Conservation (phyloP, 2,329 filamentous ascomycete species). For the Cytospora mali region DNA sequence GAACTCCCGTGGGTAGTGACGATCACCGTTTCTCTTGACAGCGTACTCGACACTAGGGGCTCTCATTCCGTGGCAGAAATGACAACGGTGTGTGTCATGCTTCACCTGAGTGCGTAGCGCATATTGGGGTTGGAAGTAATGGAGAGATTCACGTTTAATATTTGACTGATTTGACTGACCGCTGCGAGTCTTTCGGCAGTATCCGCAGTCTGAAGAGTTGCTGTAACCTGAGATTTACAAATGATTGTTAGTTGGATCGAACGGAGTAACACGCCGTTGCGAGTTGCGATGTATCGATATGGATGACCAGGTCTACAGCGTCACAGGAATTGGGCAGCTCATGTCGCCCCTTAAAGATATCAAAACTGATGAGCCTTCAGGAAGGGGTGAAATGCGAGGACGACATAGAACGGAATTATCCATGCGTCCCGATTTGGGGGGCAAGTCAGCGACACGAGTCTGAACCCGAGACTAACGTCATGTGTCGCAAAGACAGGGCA, state of each 20-base stretch:
- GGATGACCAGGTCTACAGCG: constrained; percentile 3
- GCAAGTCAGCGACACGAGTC: constrained; percentile 6
- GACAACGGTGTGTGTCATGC: background rate
- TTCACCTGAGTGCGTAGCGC: constrained; percentile 2
- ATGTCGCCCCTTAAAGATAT: constrained; percentile 4
- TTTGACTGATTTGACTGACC: constrained; percentile 53
- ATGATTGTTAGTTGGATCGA: constrained; percentile 15
- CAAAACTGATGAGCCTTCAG: background rate
- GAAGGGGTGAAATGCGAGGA: background rate
- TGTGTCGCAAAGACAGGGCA: background rate
- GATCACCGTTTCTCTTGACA: background rate
- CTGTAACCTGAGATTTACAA: constrained; percentile 48
- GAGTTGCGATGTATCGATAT: background rate
- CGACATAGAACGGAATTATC: background rate
- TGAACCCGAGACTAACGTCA: constrained; percentile 4
- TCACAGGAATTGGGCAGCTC: background rate
- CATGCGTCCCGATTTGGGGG: constrained; percentile 1
- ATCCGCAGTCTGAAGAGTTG: constrained; percentile 55
- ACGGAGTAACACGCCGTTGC: constrained; percentile 6
- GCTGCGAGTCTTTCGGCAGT: constrained; percentile 51
- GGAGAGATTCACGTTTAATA: constrained; percentile 46
- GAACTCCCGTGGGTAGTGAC: background rate
- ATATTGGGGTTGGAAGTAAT: constrained; percentile 11
- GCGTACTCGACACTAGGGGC: background rate
- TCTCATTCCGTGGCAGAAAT: background rate